Evolutionary conservation across 352 stramenopile genomes (phyloP).

Genomic region (Phytophthora sp.): DNA sequence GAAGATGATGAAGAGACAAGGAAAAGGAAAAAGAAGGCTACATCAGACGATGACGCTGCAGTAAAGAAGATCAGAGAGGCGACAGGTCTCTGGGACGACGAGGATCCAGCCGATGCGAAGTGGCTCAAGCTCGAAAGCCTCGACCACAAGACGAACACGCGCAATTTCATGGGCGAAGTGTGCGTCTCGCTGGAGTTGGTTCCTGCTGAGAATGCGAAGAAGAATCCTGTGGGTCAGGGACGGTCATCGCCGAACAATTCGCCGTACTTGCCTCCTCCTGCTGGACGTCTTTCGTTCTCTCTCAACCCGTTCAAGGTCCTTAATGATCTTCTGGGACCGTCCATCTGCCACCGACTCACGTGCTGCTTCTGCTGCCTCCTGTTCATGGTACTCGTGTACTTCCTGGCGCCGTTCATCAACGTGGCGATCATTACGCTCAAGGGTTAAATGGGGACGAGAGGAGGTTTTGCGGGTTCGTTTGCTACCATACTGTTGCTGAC

Average conservation of each 20-base stretch:
- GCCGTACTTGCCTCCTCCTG: constrained; percentile 90
- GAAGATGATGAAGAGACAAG: constrained; percentile 77
- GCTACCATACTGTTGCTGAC: too few relatives aligned
- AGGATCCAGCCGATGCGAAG: constrained; percentile 80
- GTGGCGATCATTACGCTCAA: constrained; percentile 79
- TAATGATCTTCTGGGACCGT: constrained; percentile 86
- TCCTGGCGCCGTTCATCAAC: constrained; percentile 88
- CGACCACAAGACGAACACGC: constrained; percentile 83
- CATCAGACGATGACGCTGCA: constrained; percentile 71
- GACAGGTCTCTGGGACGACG: constrained; percentile 86
- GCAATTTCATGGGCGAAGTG: constrained; percentile 87
- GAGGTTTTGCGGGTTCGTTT: constrained; percentile 17
- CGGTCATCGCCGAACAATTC: constrained; percentile 92
- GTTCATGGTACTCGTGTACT: constrained; percentile 88
- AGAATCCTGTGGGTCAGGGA: constrained; percentile 80
- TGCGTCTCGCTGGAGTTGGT: constrained; percentile 90
- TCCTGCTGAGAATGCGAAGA: constrained; percentile 84
- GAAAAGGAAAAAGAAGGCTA: constrained; percentile 84
- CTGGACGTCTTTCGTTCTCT: constrained; percentile 90
- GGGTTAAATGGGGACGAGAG: constrained; percentile 25
- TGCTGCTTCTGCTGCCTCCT: constrained; percentile 88
- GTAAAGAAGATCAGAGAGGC: constrained; percentile 87
- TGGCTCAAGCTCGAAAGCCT: constrained; percentile 85
- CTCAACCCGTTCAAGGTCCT: constrained; percentile 93
- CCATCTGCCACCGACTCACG: constrained; percentile 84